Evolutionary conservation across 805 yeast genomes (phyloP), one percentile per base, ranked within the genome.

Genomic region (Maudiozyma turicensis): DNA sequence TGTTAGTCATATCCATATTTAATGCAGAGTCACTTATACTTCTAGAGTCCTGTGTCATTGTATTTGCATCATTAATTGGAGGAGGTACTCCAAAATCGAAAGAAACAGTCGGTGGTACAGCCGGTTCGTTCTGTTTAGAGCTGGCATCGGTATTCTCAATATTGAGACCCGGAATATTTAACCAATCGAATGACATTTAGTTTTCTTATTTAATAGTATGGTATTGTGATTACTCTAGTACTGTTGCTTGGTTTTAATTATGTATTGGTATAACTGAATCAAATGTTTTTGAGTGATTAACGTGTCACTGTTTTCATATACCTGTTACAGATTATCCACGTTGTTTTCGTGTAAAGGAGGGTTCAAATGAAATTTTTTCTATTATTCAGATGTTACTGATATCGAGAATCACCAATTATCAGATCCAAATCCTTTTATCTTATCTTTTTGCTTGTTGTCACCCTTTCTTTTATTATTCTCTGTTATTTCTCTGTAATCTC

Each of bases 141-240:
- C 37, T 50, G 30, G 42, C 35, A 10, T 47, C 47, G n/a, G 50
- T 52, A 14, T 60, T 61, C 35, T 39, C 65, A 13, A 60, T 61
- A 48, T 51, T 53, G 15, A 69, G 52, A 5, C 71, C 73, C 6
- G 75, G 72, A 28, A 73, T 63, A 50, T 75, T 75, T 44, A 76
- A 61, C 81, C 81, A 77, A 54, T 77, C 81, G 53, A 74, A 75
- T 9, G 80, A 63, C 80, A 50, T 72, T 20, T 20, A 4, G 4
- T 20, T 20, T 3, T 20, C 26, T 20, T 20, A 20, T 20, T 20
- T 4, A 20, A 20, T 20, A 20, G 4, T 20, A 20, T 20, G 26
- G 26, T 20, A 20, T 49, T 46, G 3, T 29, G 20, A 33, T 8
- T 3, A 15, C 29, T 40, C 10, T 10, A 11, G 34, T 40, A 35